Conservation (phyloP, 805 yeast genomes). For the Pichia pseudocactophila region DNA sequence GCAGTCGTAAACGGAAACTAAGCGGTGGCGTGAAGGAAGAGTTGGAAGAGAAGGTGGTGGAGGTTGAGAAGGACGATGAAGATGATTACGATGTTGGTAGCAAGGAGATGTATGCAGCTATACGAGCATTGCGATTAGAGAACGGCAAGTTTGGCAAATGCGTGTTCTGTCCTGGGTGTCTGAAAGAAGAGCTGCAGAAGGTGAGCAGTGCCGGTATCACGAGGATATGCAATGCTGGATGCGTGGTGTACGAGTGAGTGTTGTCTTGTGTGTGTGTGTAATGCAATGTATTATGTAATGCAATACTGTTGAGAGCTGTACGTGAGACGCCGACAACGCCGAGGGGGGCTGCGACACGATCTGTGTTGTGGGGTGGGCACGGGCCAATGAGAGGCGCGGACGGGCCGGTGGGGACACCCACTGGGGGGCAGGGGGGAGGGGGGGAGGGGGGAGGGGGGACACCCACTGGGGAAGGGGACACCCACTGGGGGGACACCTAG, state of each 20-base stretch:
- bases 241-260: constrained; percentile 1
- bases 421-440: too few relatives aligned
- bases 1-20: constrained; percentile 1
- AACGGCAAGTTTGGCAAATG: constrained; percentile 21
- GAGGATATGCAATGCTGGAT: neutral
- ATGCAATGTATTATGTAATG: too few relatives aligned
- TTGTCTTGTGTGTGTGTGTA: neutral
- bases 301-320: too few relatives aligned
- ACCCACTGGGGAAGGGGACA: too few relatives aligned
- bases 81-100: neutral
- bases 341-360: neutral
- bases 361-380: neutral
- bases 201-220: neutral
- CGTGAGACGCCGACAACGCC: neutral
- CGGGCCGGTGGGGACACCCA: too few relatives aligned
- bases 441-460: too few relatives aligned
- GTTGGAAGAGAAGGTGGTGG: constrained; percentile 1
- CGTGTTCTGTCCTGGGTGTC: constrained; percentile 21
- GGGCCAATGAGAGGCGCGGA: neutral
- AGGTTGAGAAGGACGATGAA: constrained; percentile 1
- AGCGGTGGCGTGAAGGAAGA: constrained; percentile 4
- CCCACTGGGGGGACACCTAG: too few relatives aligned
- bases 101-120: constrained; percentile 11
- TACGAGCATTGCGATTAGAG: constrained; percentile 17
- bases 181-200: constrained; percentile 10